Evolutionary conservation across 1,139 yeast species (phyloP).

Genomic region (Lodderomyces elongisporus): DNA sequence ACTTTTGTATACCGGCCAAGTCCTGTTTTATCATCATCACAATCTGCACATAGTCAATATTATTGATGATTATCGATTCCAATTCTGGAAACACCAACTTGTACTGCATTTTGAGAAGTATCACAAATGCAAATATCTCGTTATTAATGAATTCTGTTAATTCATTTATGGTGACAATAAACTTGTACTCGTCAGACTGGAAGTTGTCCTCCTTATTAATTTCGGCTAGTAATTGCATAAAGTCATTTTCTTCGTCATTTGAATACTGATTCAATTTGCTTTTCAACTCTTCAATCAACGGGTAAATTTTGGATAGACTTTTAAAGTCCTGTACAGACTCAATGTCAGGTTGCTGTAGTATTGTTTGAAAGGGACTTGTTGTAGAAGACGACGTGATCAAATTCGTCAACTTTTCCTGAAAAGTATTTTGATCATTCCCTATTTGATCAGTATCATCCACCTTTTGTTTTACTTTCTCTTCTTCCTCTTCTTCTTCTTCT

Average conservation of each 20-base stretch:
- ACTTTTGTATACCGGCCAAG: constrained; percentile 27
- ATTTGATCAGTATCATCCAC: constrained; percentile 1
- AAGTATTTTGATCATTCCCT: background rate
- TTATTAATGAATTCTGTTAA: constrained; percentile 50
- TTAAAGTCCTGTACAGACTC: constrained; percentile 17
- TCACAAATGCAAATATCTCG: constrained; percentile 50
- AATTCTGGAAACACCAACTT: constrained; percentile 67
- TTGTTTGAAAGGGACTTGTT: constrained; percentile 11
- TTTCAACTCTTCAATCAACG: constrained; percentile 24
- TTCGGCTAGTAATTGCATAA: constrained; percentile 28
- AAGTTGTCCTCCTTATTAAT: constrained; percentile 16
- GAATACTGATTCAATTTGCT: constrained; percentile 21
- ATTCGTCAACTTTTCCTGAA: constrained; percentile 13
- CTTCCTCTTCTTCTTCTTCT: background rate
- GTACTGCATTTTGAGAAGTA: constrained; percentile 51
- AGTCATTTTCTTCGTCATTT: constrained; percentile 25
- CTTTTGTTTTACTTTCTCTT: constrained; percentile 4
- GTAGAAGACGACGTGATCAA: constrained; percentile 10
- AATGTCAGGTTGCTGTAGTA: constrained; percentile 16
- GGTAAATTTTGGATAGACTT: constrained; percentile 19
- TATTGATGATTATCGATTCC: constrained; percentile 56
- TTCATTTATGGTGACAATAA: constrained; percentile 54
- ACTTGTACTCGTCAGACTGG: constrained; percentile 38
- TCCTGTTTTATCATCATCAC: constrained; percentile 52
- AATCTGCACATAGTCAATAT: constrained; percentile 58